Evolutionary conservation across 2,329 filamentous ascomycete species (phyloP), one percentile per base, ranked within the genome.

Genomic region (Phialemonium atrogriseum): DNA sequence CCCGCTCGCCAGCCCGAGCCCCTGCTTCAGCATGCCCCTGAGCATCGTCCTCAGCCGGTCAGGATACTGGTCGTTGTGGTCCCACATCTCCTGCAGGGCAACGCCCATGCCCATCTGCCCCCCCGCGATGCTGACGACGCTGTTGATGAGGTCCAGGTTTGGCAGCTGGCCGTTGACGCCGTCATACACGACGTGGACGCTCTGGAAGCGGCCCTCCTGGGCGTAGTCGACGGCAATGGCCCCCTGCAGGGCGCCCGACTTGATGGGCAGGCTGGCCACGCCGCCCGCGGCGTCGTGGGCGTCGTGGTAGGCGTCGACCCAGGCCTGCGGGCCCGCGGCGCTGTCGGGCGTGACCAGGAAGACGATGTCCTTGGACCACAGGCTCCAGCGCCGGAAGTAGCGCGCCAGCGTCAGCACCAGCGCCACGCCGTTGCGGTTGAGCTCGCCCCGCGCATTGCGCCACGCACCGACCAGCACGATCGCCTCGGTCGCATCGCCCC

Each of bases 341-440:
- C 86, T 94, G 58, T 98, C 91, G 0, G 84, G 80, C 0, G 91
- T 80, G 27, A 98, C 72, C 5, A 98, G 61, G 45, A 98, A 77
- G 36, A 98, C 89, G 44, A 98, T 94, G 55, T 98, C 91, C 59
- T 98, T 98, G 37, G 88, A 95, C 91, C 91, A 98, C 17, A 98
- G 70, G 32, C 87, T 95, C 91, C 91, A 98, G 45, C 84, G 77
- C 59, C 93, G 94, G 63, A 98, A 96, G 59, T 98, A 98, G 43
- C 91, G 77, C 17, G 86, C 84, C 44, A 98, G 60, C 1, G 89
- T 88, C 47, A 98, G 62, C 3, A 87, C 80, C 19, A 98, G 70
- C 7, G 87, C 80, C 5, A 98, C 79, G 12, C 89, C 91, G 39
- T 88, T 91, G 41, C 80, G 71, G 59, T 98, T 98, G 45, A 88